Evolutionary conservation across 805 yeast species (phyloP).

Genomic region (Teunomyces barrocoloradensis): DNA sequence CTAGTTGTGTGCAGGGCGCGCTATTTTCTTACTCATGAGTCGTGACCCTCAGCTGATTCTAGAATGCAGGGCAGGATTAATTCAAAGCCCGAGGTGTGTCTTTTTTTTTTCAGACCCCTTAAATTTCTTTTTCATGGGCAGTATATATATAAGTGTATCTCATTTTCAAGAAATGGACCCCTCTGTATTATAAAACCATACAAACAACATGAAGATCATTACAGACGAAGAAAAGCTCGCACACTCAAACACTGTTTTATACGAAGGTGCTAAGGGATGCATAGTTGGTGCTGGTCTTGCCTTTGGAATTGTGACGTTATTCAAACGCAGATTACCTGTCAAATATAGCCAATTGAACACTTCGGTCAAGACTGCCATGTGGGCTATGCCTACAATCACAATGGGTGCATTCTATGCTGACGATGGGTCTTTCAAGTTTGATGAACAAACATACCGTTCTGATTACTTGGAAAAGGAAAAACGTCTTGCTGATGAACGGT

Average conservation of each 20-base stretch:
- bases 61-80: neutral
- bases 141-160: neutral
- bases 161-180: neutral
- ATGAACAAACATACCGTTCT: constrained; percentile 30
- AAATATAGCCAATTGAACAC: constrained; percentile 33
- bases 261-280: constrained; percentile 40
- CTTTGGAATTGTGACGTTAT: constrained; percentile 28
- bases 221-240: constrained; percentile 38
- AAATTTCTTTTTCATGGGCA: neutral
- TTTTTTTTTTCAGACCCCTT: constrained; percentile 1
- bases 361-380: constrained; percentile 34
- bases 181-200: neutral
- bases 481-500: constrained; percentile 8
- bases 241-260: constrained; percentile 30
- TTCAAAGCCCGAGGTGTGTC: neutral
- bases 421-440: constrained; percentile 45
- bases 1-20: neutral
- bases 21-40: too few relatives aligned
- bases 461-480: constrained; percentile 25
- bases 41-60: constrained; percentile 2
- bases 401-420: constrained; percentile 42
- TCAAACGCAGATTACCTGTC: constrained; percentile 31
- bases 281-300: constrained; percentile 32
- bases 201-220: constrained; percentile 33
- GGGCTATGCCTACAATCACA: constrained; percentile 40